Percentiles rank a stretch among this genome's conserved stretches.
Conservation (phyloP, 1,284 basidiomycete genomes). For the Cryptococcus sp. region DNA sequence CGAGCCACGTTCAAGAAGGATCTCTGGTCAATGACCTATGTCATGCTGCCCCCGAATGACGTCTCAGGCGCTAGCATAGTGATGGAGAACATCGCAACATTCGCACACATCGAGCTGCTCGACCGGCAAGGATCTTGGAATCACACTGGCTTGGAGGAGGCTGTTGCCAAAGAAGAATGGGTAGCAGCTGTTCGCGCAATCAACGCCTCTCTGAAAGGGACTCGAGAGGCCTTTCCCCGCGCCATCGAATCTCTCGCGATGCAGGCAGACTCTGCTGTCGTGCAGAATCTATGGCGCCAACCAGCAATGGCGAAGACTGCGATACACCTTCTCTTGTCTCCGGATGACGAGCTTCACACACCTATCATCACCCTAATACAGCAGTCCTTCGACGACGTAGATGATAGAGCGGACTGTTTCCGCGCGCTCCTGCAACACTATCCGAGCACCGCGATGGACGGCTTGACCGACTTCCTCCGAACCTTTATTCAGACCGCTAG, state of each 20-base stretch:
- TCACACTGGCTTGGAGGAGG: conserved; percentile 38
- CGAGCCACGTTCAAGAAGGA: conserved; percentile 57
- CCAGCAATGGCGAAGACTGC: conserved; percentile 59
- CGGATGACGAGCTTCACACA: conserved; percentile 69
- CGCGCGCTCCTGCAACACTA: conserved; percentile 69
- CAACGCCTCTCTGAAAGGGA: conserved; percentile 62
- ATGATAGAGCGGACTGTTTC: conserved; percentile 82
- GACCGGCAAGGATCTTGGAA: conserved; percentile 47
- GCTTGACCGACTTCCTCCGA: conserved; percentile 66
- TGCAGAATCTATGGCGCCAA: conserved; percentile 61
- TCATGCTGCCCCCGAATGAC: conserved; percentile 63
- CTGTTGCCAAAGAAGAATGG: conserved; percentile 46
- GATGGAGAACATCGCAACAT: conserved; percentile 61
- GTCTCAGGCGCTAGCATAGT: conserved; percentile 62
- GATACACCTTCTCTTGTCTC: conserved; percentile 74
- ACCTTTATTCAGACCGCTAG: conserved; percentile 67
- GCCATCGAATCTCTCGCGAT: conserved; percentile 66
- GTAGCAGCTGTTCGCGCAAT: conserved; percentile 53
- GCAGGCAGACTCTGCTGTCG: conserved; percentile 56
- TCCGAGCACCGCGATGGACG: conserved; percentile 67
- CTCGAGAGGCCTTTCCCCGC: conserved; percentile 66
- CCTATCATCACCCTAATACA: conserved; percentile 74
- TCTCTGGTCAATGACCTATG: conserved; percentile 71
- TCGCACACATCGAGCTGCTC: conserved; percentile 68
- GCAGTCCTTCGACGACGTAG: conserved; percentile 81